Base-by-base conservation (phyloP, 495 filamentous ascomycete species). In the Hypoxylon rickii region DNA sequence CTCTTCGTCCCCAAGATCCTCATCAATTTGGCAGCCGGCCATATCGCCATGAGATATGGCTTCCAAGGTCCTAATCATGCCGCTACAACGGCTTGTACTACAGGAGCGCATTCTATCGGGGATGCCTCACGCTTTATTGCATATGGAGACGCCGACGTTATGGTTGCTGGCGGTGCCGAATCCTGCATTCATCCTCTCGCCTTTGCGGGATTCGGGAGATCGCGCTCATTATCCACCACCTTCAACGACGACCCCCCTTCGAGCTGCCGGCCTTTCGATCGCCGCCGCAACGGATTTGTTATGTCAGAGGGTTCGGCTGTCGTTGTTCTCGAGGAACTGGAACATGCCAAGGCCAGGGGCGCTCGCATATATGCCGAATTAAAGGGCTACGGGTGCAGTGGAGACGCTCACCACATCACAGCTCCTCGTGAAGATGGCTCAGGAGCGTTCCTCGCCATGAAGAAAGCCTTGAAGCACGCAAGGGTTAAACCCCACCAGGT, bases 141-240 rank as follows among this genome's bases (percentile, higher is more conserved):
- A 20, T 88, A 83, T 72, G 90, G 90, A 21, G 93, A 97, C 65
- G 93, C 93, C 17, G 82, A 96, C 66, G 85, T 97, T 18, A 97
- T 98, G 92, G 74, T 98, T 10, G 92, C 94, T 29, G 94, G 94
- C 21, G 93, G 92, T 10, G 83, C 91, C 7, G 94, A 98, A 72
- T 92, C 93, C 1, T 98, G 94, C 69, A 96, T 98, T 53, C 92
- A 98, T 64, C 94, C 94, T 10, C 78, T 98, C 17, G 89, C 93
- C 15, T 86, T 98, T 49, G 87, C 90, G 3, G 94, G 94, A 15
- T 98, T 98, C 70, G 86, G 90, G 13, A 80, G 92, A 22, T 91
- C 91, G 2, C 82, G 91, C 44, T 96, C 90, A 41, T 78, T 98
- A 17, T 86, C 89, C 2, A 95, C 89, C 0, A 79, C 75, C 1